A percentile compares a stretch with the other conserved stretches of the same genome.
Evolutionary conservation across 768 basidiomycete species (phyloP).

Genomic region (Cystofilobasidium ferigula): DNA sequence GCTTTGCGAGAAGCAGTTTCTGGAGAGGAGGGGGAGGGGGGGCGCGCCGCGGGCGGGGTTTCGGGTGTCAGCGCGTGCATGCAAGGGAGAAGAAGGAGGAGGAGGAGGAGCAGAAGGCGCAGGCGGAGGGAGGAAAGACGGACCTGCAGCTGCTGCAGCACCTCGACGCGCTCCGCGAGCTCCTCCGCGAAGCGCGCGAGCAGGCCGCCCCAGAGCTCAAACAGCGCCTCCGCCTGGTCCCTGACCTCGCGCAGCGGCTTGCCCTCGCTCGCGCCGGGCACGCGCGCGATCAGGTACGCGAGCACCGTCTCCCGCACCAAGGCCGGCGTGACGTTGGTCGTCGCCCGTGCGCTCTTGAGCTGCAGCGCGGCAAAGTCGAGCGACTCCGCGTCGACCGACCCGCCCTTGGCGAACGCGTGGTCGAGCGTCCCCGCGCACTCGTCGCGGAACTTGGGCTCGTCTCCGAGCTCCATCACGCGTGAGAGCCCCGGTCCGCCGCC

Average conservation of each 20-base stretch:
- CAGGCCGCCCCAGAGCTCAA: constrained; percentile 70
- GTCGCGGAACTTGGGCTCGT: constrained; percentile 33
- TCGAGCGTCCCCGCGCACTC: constrained; percentile 61
- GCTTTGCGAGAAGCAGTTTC: constrained; percentile 43
- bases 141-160: constrained; percentile 67
- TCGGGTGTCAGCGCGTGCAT: no score
- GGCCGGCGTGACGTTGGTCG: constrained; percentile 50
- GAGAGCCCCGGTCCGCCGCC: constrained; percentile 24
- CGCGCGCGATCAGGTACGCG: constrained; percentile 63
- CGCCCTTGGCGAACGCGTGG: constrained; percentile 81
- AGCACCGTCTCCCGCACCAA: constrained; percentile 81
- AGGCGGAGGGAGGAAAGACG: constrained; percentile 17
- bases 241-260: constrained; percentile 34
- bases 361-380: constrained; percentile 92
- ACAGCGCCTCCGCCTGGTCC: constrained; percentile 48
- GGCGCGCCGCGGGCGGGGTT: no score
- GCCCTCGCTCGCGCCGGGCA: constrained; percentile 52
- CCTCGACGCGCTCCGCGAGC: constrained; percentile 58
- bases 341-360: constrained; percentile 73
- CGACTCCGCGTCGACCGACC: constrained; percentile 81
- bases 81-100: neutral
- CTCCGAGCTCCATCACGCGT: constrained; percentile 30
- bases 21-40: constrained; percentile 14
- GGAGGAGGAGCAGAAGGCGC: neutral
- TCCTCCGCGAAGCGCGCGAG: constrained; percentile 62